Base-by-base conservation (phyloP, 257 asterid genomes). In the Forsythia suspensa region DNA sequence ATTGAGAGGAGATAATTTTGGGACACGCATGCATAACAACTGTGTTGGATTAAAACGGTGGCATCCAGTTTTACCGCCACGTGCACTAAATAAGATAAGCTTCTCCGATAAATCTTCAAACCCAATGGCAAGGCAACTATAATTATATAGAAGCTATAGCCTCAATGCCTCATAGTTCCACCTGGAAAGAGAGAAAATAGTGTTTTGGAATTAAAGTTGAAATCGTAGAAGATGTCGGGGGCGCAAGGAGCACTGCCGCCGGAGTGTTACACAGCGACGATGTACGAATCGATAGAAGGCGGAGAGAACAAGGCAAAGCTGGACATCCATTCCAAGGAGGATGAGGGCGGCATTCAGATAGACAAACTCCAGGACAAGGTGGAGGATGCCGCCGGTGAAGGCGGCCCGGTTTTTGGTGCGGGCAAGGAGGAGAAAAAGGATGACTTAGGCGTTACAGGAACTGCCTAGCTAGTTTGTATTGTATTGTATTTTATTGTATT, bases 211-310 rank as follows among this genome's bases (percentile, higher is more conserved):
- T 52, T 52, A 16, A 52, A 3, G 20, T 1, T 11, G 16, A 13
- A 16, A 4, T 52, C 21, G 24, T 55, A n/a, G 65, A 55, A 65
- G 42, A 94, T 95, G 97, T 95, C 97, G 42, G 99, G 98, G 20
- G 98, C 99, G 38, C 98, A 95, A 80, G 98, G 99, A 77, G 93
- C 98, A 66, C 94, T 84, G 77, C 97, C 97, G 39, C 91, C 93
- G 89, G 97, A 85, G 75, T 84, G 92, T 5, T 80, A 75, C 81
- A 91, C 96, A 63, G 88, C 93, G 66, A 93, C 99, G 20, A 84
- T 85, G 5, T 95, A 93, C 82, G 95, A 92, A 78, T 87, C 97
- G 16, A 89, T 86, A 61, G 83, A 74, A 5, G 85, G 86, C n/a
- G 96, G 93, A 3, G 86, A 90, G 81, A 93, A 91, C 89, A 93